Base-by-base conservation (phyloP, 768 basidiomycete genomes). In the Boletus rex-veris region DNA sequence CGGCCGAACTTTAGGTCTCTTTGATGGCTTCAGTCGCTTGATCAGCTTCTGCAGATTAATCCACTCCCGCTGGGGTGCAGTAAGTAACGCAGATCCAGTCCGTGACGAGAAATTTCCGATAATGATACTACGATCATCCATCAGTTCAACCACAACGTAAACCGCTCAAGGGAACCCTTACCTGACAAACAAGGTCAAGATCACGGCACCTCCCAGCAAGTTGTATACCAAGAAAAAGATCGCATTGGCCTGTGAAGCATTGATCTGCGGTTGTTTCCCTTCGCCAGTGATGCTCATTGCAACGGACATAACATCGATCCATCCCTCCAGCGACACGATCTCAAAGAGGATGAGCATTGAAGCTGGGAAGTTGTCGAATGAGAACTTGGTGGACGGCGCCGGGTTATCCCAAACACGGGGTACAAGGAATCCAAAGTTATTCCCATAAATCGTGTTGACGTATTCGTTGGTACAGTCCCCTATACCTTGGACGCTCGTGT, bases 251-350 rank as follows among this genome's bases (percentile, higher is more conserved):
- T 90, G 88, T 1, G 87, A 80, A 2, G 80, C 81, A 56, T 95
- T 89, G 39, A 73, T 77, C 54, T 79, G 71, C 1, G 92, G 90
- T 66, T 97, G 93, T 51, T 71, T 70, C 26, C 83, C 82, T 21
- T 55, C 66, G 5, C 87, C 90, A 0, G 81, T 85, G 58, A 97
- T 87, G 58, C 84, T 83, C 69, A 89, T 88, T 3, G 86, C 87
- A 19, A 86, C 79, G 26, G 71, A 73, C 88, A 96, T 88, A 44
- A 94, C 96, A 65, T 94, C 91, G 18, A 90, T 81, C 96, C 95
- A 98, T 3, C 96, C 96, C 71, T 97, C 95, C 46, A 97, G 74
- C 0, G 93, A 96, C n/a, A 98, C 91, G 59, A 95, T 93, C 72
- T 98, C 96, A 64, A 97, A 98, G 1, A 97, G 79, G 64, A 98